Conservation (phyloP, 2,329 filamentous ascomycete genomes). For the Exophiala viscosa region DNA sequence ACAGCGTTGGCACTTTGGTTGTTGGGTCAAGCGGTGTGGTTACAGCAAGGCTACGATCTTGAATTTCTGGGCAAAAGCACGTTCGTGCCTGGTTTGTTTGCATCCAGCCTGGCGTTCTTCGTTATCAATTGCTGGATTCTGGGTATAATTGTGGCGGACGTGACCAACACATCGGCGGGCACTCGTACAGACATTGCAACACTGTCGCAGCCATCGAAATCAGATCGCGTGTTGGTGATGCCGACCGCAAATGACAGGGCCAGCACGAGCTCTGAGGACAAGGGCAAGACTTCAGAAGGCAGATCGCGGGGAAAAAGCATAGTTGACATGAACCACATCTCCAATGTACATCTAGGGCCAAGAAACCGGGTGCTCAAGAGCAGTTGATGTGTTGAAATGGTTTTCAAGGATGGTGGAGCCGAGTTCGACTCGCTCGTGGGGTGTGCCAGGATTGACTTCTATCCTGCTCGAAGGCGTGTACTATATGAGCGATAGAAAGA, state of each 20-base stretch:
- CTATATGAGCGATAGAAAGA: too few relatives aligned
- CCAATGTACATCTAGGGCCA: constrained; percentile 19
- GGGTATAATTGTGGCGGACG: constrained; percentile 70
- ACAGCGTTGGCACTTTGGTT: constrained; percentile 70
- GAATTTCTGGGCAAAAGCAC: constrained; percentile 78
- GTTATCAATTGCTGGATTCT: constrained; percentile 82
- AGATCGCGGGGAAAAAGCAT: constrained; percentile 2
- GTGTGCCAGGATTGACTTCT: too few relatives aligned
- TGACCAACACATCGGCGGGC: neutral
- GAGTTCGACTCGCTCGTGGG: too few relatives aligned
- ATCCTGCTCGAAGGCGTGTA: too few relatives aligned
- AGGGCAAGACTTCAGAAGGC: neutral
- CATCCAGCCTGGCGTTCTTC: constrained; percentile 74
- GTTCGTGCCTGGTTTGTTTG: constrained; percentile 81
- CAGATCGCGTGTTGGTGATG: neutral
- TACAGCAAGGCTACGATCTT: constrained; percentile 69
- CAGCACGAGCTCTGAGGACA: neutral
- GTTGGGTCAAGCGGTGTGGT: constrained; percentile 60
- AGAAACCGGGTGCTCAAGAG: constrained; percentile 20
- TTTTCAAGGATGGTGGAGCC: neutral
- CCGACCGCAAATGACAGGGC: neutral
- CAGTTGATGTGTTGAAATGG: constrained; percentile 7
- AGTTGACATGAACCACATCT: constrained; percentile 16
- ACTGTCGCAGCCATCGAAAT: neutral
- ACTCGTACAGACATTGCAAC: neutral